Base-by-base conservation (phyloP, 345 rosid genomes). In the Cardamine resedifolia region DNA sequence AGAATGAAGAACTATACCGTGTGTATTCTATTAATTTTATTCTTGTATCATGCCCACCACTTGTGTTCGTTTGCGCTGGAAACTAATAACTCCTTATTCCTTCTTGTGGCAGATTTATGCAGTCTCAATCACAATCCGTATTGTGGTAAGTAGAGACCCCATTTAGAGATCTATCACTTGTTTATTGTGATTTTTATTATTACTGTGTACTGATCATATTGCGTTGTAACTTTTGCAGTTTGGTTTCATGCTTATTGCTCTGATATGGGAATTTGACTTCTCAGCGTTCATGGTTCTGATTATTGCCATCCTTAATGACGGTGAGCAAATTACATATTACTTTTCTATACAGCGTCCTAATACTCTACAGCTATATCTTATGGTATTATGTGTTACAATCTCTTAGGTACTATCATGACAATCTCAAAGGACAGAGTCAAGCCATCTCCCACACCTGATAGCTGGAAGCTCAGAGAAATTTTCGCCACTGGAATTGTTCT, bases 1-100 rank as follows among this genome's bases (percentile, higher is more conserved):
- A 83, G 98, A 65, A 89, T 92, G 98, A 92, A 92, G 81, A 89
- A 92, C 66, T 92, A 89, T 72, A 92, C 98, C 8, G 98, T 92
- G 45, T 23, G 48, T 3, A 31, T 64, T 76, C 44, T 71, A 34
- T 24, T 41, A 49, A 18, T 23, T 10, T 15, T 49, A 1, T 14
- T 58, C 49, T 48, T 70, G 20, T 49, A 24, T 19, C 7, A 36
- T 57, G 12, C 15, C 31, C 49, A 44, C 53, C 30, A 28, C 58
- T 20, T 57, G 55, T 70, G 61, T 70, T 76, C 21, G 4, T 64
- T 49, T 64, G 56, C 15, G 20, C 21, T 30, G 27, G 36, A 49
- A 12, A 48, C 63, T 66, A 60, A 34, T 41, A 47, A 41, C 41
- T 23, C 19, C 12, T 4, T 52, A 19, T 77, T 21, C 51, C 47